Evolutionary conservation across 169 alveolate species (phyloP).

Genomic region (Babesia bigemina): DNA sequence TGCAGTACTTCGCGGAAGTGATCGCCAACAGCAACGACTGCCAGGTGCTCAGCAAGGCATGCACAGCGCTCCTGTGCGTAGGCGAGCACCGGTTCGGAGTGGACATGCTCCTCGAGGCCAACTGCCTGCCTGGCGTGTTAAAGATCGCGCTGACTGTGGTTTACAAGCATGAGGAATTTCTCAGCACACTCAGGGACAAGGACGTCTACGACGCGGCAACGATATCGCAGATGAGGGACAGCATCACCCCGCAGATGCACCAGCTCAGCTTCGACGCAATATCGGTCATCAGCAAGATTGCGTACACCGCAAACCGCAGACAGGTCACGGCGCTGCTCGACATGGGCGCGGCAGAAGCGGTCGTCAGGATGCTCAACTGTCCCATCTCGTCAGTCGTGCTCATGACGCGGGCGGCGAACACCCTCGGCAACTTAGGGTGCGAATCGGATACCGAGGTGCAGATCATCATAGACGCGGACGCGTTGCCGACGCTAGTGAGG

Average conservation of each 20-base stretch:
- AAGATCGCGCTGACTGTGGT: slow-evolving; percentile 38
- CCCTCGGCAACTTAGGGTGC: slow-evolving; percentile 86
- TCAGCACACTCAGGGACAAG: slow-evolving; percentile 11
- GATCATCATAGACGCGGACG: slow-evolving; percentile 79
- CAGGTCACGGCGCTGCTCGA: slow-evolving; percentile 78
- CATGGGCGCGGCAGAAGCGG: slow-evolving; percentile 74
- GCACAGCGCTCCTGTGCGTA: slow-evolving; percentile 31
- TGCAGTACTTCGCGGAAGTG: slow-evolving; percentile 15
- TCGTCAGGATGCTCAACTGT: slow-evolving; percentile 80
- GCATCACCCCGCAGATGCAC: slow-evolving; percentile 47
- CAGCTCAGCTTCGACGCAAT: slow-evolving; percentile 82
- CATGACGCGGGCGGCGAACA: slow-evolving; percentile 85
- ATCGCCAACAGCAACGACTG: slow-evolving; percentile 15
- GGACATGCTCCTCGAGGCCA: slow-evolving; percentile 45
- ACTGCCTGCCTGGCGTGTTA: slow-evolving; percentile 25
- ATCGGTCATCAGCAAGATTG: slow-evolving; percentile 83
- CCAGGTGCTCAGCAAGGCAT: slow-evolving; percentile 34
- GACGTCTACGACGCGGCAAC: slow-evolving; percentile 10
- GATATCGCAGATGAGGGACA: slow-evolving; percentile 3
- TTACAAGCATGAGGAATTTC: slow-evolving; percentile 11
- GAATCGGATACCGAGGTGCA: slow-evolving; percentile 84
- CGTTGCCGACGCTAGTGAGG: slow-evolving; percentile 78
- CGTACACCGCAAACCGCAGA: slow-evolving; percentile 79
- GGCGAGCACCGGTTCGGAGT: slow-evolving; percentile 54
- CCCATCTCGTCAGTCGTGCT: slow-evolving; percentile 77